Evolutionary conservation across 495 filamentous ascomycete genomes (phyloP).

Genomic region (Penicillium longicatenatum): DNA sequence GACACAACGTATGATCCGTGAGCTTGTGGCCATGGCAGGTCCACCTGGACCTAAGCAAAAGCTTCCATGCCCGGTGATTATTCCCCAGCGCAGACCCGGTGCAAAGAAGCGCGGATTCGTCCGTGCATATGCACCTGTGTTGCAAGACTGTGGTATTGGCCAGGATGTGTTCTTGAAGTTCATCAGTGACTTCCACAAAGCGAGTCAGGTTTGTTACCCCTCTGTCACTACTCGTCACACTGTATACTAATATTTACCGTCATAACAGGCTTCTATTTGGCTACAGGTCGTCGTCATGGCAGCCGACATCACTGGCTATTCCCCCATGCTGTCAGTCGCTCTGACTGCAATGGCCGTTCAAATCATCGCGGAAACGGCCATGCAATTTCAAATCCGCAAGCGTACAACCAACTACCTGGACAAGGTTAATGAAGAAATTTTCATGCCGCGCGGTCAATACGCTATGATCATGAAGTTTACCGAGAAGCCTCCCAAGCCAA

Average conservation of each 20-base stretch:
- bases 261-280: slow-evolving; percentile 12
- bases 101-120: slow-evolving; percentile 25
- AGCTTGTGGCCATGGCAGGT: slow-evolving; percentile 19
- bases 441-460: slow-evolving; percentile 57
- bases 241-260: neutral
- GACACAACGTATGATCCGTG: slow-evolving; percentile 12
- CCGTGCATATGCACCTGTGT: slow-evolving; percentile 13
- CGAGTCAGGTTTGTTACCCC: slow-evolving; percentile 14
- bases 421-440: slow-evolving; percentile 56
- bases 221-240: neutral
- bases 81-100: slow-evolving; percentile 28
- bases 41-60: slow-evolving; percentile 5
- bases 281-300: slow-evolving; percentile 17
- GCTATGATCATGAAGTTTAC: slow-evolving; percentile 51
- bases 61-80: slow-evolving; percentile 26
- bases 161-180: slow-evolving; percentile 22
- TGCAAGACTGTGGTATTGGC: slow-evolving; percentile 16
- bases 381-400: slow-evolving; percentile 15
- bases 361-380: slow-evolving; percentile 12
- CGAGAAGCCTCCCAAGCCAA: slow-evolving; percentile 13
- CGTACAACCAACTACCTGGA: slow-evolving; percentile 28
- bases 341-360: slow-evolving; percentile 9
- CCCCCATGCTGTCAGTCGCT: slow-evolving; percentile 4
- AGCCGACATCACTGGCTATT: slow-evolving; percentile 8
- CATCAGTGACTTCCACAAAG: slow-evolving; percentile 12